Base-by-base conservation (phyloP, 345 rosid genomes). In the Anastatica hierochuntica region DNA sequence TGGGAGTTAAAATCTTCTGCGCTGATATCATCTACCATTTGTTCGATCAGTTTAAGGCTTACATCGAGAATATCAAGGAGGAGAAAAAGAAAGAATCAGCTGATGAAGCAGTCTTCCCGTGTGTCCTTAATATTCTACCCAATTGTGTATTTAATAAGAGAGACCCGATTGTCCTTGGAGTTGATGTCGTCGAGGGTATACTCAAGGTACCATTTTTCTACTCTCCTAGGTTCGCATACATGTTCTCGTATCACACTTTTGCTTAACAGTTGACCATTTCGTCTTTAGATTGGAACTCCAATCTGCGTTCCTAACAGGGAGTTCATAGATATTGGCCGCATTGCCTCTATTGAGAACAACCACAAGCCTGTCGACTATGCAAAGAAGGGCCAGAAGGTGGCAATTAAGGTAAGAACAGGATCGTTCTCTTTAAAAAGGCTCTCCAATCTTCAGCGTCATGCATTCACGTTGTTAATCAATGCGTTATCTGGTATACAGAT, bases 1-100 rank as follows among this genome's bases (percentile, higher is more conserved):
- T 75, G 71, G 98, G 98, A 47, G 96, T 92, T 52, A 92, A 77
- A 58, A 88, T 92, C 60, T 92, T 92, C 73, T 77, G 74, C n/a
- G 95, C 98, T 11, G 98, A 92, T 67, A 88, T 92, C 49, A 92
- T 92, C 45, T 92, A 88, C 67, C 98, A 92, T 74, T 71, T 88
- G 23, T 82, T 88, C 63, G 95, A 92, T 63, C 96, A 78, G 56
- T 92, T 88, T 51, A 83, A 81, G 66, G 96, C 88, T 7, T 92
- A 84, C 66, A 83, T 84, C 42, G 82, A 77, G 58, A 77, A 71
- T 46, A 75, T 87, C 57, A 90, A 81, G 73, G 98, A 90, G 70
- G 98, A 82, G 73, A 87, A 82, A 73, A 87, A 79, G 86, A 84
- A 56, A 72, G 96, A 84, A 77, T 81, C 92, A 41, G 98, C 92